Evolutionary conservation across 2,329 filamentous ascomycete genomes (phyloP).

Genomic region (Parascedosporium putredinis): DNA sequence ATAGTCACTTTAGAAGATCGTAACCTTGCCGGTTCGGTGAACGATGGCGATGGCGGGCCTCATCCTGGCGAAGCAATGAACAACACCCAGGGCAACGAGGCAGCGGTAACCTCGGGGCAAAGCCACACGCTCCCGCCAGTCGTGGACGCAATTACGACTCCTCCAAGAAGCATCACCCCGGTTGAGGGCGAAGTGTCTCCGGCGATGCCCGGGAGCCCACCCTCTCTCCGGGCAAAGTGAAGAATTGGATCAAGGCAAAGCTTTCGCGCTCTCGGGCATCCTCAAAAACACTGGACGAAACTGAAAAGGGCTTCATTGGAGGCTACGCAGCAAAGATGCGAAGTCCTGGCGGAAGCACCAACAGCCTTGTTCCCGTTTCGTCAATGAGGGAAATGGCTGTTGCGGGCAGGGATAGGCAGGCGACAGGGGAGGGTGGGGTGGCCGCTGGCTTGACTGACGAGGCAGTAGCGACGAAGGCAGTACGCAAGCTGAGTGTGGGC

Average conservation of each 20-base stretch:
- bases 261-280: not conserved
- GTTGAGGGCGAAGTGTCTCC: not conserved
- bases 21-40: not conserved
- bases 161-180: not conserved
- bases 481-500: not conserved
- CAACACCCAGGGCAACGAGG: no score
- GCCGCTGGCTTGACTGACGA: not conserved
- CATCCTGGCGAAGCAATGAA: not conserved
- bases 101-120: not conserved
- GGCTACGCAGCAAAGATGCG: conserved; percentile 1
- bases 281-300: not conserved
- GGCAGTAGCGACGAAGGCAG: not conserved
- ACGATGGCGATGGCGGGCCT: no score
- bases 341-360: not conserved
- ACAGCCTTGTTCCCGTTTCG: not conserved
- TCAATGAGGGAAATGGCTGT: not conserved
- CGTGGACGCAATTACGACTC: not conserved
- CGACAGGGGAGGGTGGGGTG: not conserved
- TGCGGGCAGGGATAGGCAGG: not conserved
- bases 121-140: not conserved
- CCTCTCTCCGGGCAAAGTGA: conserved; percentile 12
- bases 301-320: conserved; percentile 3
- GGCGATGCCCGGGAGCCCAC: not conserved
- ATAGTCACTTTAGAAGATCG: not conserved
- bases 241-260: conserved; percentile 7